Conservation (phyloP, 164 flowering plant species). For the Macadamia integrifolia region DNA sequence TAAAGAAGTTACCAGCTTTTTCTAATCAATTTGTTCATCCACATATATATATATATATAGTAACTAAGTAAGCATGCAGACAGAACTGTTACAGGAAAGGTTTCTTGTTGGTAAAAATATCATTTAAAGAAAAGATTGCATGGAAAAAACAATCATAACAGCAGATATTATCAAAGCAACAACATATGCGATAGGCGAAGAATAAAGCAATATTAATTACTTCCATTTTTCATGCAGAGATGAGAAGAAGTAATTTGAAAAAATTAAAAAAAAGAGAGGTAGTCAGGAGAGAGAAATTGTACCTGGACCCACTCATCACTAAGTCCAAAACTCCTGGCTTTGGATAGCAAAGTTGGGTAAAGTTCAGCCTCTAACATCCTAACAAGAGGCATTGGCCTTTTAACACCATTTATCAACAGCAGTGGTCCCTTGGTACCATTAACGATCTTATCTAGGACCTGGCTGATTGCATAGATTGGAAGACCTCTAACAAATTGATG, state of each 20-base stretch:
- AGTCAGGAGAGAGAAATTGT: conserved; percentile 11
- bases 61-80: no score
- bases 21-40: no score
- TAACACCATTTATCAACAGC: conserved; percentile 74
- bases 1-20: no score
- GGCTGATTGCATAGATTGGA: conserved; percentile 68
- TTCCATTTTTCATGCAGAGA: no score
- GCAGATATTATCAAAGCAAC: neutral
- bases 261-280: no score
- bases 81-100: no score
- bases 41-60: no score
- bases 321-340: conserved; percentile 92
- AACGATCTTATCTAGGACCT: conserved; percentile 72
- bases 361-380: conserved; percentile 88
- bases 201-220: no score
- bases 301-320: conserved; percentile 87
- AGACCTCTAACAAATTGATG: conserved; percentile 94
- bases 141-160: neutral
- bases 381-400: conserved; percentile 81
- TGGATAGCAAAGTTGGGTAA: conserved; percentile 89
- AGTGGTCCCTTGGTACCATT: conserved; percentile 61
- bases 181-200: no score
- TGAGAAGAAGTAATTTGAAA: neutral
- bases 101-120: no score
- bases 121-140: no score